Percentiles rank a stretch among this genome's conserved stretches.
Conservation (phyloP, 2,329 filamentous ascomycete genomes). For the Fusarium sublunatum region DNA sequence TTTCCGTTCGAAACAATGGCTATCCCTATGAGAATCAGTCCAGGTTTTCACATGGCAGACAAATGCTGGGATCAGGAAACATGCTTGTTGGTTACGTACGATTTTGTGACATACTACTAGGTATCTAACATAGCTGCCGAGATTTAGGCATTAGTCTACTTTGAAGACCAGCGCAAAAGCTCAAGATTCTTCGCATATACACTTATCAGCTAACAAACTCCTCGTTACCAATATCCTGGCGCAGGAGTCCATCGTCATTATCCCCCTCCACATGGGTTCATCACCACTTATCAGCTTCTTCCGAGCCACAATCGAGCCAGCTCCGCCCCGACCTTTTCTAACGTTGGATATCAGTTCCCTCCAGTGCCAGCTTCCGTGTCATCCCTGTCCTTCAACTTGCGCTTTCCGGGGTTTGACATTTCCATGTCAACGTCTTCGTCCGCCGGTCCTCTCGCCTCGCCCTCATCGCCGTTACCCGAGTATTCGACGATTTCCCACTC, state of each 20-base stretch:
- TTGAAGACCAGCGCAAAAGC: slow-evolving; percentile 4
- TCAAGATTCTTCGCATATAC: slow-evolving; percentile 10
- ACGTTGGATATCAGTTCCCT: slow-evolving; percentile 9
- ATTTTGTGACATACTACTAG: slow-evolving; percentile 15
- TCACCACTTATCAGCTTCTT: slow-evolving; percentile 15
- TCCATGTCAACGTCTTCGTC: slow-evolving; percentile 53
- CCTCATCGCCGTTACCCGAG: slow-evolving; percentile 58
- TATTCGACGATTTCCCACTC: slow-evolving; percentile 90
- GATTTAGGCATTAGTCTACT: slow-evolving; percentile 1
- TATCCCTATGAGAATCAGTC: background rate
- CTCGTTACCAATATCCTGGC: slow-evolving; percentile 1
- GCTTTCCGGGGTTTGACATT: slow-evolving; percentile 57
- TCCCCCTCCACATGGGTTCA: slow-evolving; percentile 9
- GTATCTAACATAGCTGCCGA: slow-evolving; percentile 5
- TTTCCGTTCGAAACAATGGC: background rate
- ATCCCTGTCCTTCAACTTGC: slow-evolving; percentile 62
- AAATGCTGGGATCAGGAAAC: background rate
- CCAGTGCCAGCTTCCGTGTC: slow-evolving; percentile 35
- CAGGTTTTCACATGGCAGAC: background rate
- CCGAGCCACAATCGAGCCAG: slow-evolving; percentile 11
- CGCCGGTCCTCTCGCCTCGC: slow-evolving; percentile 25
- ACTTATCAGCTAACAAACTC: slow-evolving; percentile 4
- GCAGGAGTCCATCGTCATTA: slow-evolving; percentile 20
- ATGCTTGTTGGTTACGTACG: slow-evolving; percentile 3
- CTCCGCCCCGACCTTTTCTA: background rate